Evolutionary conservation across 2,329 filamentous ascomycete genomes (phyloP), one percentile per base, ranked within the genome.

Genomic region (Alternaria solani): DNA sequence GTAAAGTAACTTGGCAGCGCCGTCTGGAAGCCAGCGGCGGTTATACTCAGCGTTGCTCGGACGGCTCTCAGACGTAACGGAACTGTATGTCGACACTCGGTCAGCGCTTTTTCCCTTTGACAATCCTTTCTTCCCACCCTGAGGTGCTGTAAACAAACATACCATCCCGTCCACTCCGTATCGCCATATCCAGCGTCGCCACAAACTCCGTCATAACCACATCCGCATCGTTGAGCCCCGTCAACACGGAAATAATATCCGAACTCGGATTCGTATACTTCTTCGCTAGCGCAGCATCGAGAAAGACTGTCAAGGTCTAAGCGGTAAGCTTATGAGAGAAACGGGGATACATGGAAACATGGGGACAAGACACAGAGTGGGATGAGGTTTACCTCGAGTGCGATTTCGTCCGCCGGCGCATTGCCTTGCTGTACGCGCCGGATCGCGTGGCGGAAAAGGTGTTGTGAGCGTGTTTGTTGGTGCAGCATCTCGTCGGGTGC

Each of bases 241-340:
- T 92, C 49, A 99, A 85, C 34, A 98, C 86, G 58, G 90, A 89
- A 73, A 99, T 97, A 69, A 97, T 91, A 79, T 98, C 95, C 51
- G 95, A 95, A 78, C 93, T 97, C 6, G 94, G 92, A 72, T 97
- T 97, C 25, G 92, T 93, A 78, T 96, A 99, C 77, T 91, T 93
- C 81, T 98, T 99, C 59, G 87, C 87, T 63, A 98, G 84, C 18
- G 96, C 86, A 55, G 89, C 88, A 51, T 90, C 89, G 75, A 99
- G 86, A 79, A 98, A 97, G 48, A 91, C 89, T 78, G 91, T 93
- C 74, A 98, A 86, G 62, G 94, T 98, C 92, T 98, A 78, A 72
- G 68, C 75, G 68, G 80, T 82, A 75, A 81, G 82, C 83, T 23
- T 23, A 23, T 23, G 20, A 23, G 20, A 23, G 20, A 23, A 23